phyloP scores from a whole-genome alignment of 208 protist genomes.

The Porcisia hertigi region DNA sequence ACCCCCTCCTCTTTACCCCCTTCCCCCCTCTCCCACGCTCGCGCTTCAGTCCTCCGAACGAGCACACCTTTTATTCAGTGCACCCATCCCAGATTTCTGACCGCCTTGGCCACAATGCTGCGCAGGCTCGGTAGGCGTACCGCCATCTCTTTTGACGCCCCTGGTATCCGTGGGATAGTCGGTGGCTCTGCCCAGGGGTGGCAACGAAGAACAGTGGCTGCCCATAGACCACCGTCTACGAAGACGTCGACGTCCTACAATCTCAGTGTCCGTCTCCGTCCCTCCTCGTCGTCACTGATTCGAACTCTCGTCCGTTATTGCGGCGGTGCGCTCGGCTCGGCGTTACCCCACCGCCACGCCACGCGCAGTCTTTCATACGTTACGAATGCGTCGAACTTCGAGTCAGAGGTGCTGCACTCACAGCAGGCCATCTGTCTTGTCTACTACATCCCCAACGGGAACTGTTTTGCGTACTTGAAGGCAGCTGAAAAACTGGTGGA shows the following conservation, averaged over 20 bases:
- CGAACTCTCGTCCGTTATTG: neutral
- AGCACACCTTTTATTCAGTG: neutral
- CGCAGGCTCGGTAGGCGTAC: neutral
- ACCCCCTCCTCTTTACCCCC: neutral
- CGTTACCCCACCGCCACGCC: neutral
- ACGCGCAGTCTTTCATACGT: constrained; percentile 36
- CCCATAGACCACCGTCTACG: neutral
- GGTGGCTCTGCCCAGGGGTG: neutral
- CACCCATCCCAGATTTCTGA: neutral
- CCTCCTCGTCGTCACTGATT: neutral
- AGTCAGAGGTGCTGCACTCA: constrained; percentile 83
- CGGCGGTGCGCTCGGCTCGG: neutral
- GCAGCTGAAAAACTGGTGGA: constrained; percentile 70
- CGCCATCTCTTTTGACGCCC: neutral
- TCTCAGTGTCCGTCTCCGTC: neutral
- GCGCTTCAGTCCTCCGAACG: neutral
- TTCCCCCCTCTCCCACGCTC: neutral
- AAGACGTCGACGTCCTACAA: neutral
- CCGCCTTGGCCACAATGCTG: neutral
- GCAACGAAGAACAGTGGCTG: neutral
- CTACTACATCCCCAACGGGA: constrained; percentile 69
- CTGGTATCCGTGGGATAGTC: neutral
- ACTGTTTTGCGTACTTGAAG: constrained; percentile 66
- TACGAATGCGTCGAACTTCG: constrained; percentile 72
- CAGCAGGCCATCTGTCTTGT: constrained; percentile 89